Conservation (phyloP, 169 alveolate species). For the Cyclospora cayetanensis region DNA sequence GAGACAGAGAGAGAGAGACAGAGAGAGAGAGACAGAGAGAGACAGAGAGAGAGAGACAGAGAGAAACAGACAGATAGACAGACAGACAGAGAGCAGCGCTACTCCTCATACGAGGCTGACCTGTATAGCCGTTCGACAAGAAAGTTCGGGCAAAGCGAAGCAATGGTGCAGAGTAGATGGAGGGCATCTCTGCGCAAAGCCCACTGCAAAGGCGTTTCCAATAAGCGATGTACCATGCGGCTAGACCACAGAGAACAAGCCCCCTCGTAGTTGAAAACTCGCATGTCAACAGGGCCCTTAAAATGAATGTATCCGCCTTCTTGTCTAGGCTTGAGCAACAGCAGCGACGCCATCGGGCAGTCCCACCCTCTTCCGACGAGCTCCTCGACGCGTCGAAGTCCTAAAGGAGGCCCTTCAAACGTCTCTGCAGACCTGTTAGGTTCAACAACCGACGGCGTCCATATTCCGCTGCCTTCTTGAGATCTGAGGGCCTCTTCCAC, state of each 20-base stretch:
- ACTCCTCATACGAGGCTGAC: too few relatives aligned
- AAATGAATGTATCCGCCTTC: slow-evolving; percentile 21
- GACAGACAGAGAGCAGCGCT: too few relatives aligned
- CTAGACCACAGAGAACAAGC: slow-evolving; percentile 57
- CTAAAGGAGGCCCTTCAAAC: neutral
- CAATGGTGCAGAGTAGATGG: slow-evolving; percentile 79
- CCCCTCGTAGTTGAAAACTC: slow-evolving; percentile 70
- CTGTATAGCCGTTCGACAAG: slow-evolving; percentile 72
- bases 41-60: too few relatives aligned
- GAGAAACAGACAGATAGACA: too few relatives aligned
- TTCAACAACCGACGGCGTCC: neutral
- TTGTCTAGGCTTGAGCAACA: slow-evolving; percentile 63
- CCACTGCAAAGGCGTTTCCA: slow-evolving; percentile 73
- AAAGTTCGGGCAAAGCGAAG: slow-evolving; percentile 80
- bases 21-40: too few relatives aligned
- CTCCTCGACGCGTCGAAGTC: neutral
- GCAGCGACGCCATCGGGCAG: neutral
- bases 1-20: too few relatives aligned
- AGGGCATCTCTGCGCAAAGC: slow-evolving; percentile 78
- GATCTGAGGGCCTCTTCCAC: neutral
- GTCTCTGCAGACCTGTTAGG: neutral
- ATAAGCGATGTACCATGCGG: slow-evolving; percentile 50
- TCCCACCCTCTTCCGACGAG: slow-evolving; percentile 9
- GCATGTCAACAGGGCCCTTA: slow-evolving; percentile 49
- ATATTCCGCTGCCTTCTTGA: neutral